Percentiles rank a stretch among this genome's conserved stretches.
Evolutionary conservation across 2,329 filamentous ascomycete species (phyloP).

Genomic region (Albifimbria verrucaria): DNA sequence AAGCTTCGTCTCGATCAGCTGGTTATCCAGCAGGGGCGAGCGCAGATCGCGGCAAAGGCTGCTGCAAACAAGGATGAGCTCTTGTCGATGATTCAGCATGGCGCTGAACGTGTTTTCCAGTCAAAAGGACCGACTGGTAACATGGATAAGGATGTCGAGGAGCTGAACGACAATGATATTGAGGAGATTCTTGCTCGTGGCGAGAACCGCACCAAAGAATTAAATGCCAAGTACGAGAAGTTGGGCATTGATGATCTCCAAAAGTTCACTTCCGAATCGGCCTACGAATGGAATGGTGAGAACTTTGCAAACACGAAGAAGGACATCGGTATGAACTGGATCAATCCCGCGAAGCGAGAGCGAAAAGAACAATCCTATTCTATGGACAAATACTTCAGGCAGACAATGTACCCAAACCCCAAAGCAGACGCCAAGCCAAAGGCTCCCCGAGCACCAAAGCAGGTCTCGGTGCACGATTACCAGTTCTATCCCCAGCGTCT

Average conservation of each 20-base stretch:
- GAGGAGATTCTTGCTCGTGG: slow-evolving; percentile 83
- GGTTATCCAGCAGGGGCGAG: slow-evolving; percentile 95
- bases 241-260: slow-evolving; percentile 95
- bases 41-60: slow-evolving; percentile 85
- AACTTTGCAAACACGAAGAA: slow-evolving; percentile 91
- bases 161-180: slow-evolving; percentile 83
- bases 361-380: slow-evolving; percentile 97
- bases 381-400: slow-evolving; percentile 97
- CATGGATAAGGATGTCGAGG: slow-evolving; percentile 55
- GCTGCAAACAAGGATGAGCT: slow-evolving; percentile 95
- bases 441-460: slow-evolving; percentile 91
- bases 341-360: slow-evolving; percentile 97
- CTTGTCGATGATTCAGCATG: slow-evolving; percentile 97
- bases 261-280: slow-evolving; percentile 95
- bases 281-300: slow-evolving; percentile 98
- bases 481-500: slow-evolving; percentile 90
- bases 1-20: slow-evolving; percentile 95
- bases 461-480: slow-evolving; percentile 89
- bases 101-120: slow-evolving; percentile 90
- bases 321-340: slow-evolving; percentile 91
- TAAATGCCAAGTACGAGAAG: slow-evolving; percentile 94
- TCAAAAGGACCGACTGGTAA: slow-evolving; percentile 63
- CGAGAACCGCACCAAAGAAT: slow-evolving; percentile 81
- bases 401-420: slow-evolving; percentile 77
- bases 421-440: slow-evolving; percentile 89